Conservation (phyloP, 2,329 filamentous ascomycete species). For the Phyllosticta capitalensis region DNA sequence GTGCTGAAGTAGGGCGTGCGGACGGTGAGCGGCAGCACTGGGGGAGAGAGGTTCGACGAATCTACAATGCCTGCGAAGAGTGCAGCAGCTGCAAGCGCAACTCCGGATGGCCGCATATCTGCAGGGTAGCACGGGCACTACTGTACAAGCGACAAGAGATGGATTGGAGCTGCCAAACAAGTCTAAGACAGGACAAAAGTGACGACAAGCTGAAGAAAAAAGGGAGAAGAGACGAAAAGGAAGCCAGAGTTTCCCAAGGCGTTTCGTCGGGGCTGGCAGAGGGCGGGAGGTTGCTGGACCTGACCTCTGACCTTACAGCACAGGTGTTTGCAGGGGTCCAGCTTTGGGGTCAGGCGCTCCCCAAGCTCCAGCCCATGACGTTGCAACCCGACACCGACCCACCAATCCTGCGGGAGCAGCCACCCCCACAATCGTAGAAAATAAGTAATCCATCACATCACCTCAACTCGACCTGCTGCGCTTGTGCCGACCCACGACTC, state of each 20-base stretch:
- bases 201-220: neutral
- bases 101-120: conserved; percentile 21
- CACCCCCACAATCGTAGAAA: neutral
- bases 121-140: conserved; percentile 3
- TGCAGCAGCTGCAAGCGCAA: conserved; percentile 18
- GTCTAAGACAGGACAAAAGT: neutral
- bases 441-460: neutral
- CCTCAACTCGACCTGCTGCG: neutral
- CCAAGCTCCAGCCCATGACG: neutral
- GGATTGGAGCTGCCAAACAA: neutral
- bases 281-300: neutral
- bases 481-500: neutral
- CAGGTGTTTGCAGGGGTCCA: neutral
- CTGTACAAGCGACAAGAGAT: neutral
- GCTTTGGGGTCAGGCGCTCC: neutral
- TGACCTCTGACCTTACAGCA: neutral
- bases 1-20: conserved; percentile 43
- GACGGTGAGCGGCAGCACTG: conserved; percentile 41
- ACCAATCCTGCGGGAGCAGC: too few species aligned
- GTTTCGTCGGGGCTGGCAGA: neutral
- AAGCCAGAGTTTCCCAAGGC: neutral
- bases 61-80: conserved; percentile 34
- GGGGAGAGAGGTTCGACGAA: conserved; percentile 47
- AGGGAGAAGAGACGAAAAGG: neutral
- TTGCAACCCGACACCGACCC: neutral